Base-by-base conservation (phyloP, 495 filamentous ascomycete genomes). In the Articulospora tetracladia region DNA sequence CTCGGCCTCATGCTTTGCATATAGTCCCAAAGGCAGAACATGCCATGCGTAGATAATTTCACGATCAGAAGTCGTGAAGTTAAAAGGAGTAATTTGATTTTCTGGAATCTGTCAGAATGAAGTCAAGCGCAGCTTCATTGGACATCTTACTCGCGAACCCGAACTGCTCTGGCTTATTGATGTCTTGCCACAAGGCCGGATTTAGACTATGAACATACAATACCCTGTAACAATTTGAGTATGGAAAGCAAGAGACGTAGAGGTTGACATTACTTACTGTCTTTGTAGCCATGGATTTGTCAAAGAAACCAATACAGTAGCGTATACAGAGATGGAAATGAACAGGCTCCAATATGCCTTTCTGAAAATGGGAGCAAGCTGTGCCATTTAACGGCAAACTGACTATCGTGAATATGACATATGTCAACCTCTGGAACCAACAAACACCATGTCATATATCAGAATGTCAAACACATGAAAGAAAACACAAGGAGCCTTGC, bases 161-260 rank as follows among this genome's bases (percentile, higher is more conserved):
- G 76, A 91, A 95, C 36, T 83, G 74, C 65, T 94, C 88, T 0
- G 90, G 86, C 27, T 82, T 73, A 61, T 91, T 85, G 34, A 89
- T 55, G 68, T 94, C 79, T 53, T 87, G 75, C 83, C 85, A 91
- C 64, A 81, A 80, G 13, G 80, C 70, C 0, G 87, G 85, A 61
- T 91, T 83, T 58, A 93, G 55, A 44, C 85, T 86, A 69, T 95
- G 86, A 15, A 83, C 85, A 72, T 95, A 97, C 17, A 97, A 70
- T 22, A 84, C 85, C 62, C 91, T 93, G 66, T 44, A 23, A 12
- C 23, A 26, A 13, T 24, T n/a, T n/a, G n/a, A n/a, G n/a, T n/a
- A n/a, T n/a, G 22, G 6, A 26, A 25, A 10, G n/a, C 11, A 32
- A 51, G 22, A 47, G 19, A 22, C 1, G 32, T 22, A n/a, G n/a